phyloP scores from a whole-genome alignment of 352 stramenopile genomes.

The Phytopythium cucurbitacearum region DNA sequence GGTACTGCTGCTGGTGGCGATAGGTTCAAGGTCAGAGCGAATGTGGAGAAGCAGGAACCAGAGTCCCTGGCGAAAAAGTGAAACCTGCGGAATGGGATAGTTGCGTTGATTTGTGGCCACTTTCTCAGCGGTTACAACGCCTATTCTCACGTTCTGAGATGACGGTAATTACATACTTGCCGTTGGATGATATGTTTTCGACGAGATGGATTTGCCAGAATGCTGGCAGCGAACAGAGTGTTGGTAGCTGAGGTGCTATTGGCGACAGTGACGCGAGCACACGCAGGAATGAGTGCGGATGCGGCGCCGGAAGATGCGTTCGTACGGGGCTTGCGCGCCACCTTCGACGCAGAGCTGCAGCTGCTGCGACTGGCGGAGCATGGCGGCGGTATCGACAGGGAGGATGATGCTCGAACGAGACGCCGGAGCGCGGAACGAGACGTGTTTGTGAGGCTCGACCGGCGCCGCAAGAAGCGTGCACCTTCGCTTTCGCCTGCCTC shows the following conservation, averaged over 20 bases:
- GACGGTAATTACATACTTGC: no score
- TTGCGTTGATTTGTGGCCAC: no score
- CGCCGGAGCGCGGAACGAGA: neutral
- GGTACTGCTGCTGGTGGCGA: conserved; percentile 4
- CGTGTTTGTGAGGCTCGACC: neutral
- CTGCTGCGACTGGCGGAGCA: neutral
- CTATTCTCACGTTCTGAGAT: no score
- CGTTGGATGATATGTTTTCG: neutral
- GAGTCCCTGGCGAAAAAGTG: neutral
- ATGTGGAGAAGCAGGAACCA: neutral
- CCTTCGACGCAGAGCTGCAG: neutral
- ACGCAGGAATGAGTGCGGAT: conserved; percentile 2
- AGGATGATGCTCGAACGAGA: neutral
- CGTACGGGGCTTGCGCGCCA: neutral
- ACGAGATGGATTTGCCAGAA: no score
- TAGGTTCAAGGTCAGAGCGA: conserved; percentile 3
- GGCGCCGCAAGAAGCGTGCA: neutral
- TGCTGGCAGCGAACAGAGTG: no score
- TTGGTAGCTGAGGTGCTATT: neutral
- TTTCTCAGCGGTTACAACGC: no score
- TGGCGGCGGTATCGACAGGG: neutral
- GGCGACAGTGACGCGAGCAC: neutral
- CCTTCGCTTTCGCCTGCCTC: no score
- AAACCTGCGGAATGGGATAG: neutral
- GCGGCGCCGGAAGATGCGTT: neutral